Percentiles rank a stretch among this genome's conserved stretches.
Evolutionary conservation across 129 eudicot genomes (phyloP).

Genomic region (Lonicera japonica): DNA sequence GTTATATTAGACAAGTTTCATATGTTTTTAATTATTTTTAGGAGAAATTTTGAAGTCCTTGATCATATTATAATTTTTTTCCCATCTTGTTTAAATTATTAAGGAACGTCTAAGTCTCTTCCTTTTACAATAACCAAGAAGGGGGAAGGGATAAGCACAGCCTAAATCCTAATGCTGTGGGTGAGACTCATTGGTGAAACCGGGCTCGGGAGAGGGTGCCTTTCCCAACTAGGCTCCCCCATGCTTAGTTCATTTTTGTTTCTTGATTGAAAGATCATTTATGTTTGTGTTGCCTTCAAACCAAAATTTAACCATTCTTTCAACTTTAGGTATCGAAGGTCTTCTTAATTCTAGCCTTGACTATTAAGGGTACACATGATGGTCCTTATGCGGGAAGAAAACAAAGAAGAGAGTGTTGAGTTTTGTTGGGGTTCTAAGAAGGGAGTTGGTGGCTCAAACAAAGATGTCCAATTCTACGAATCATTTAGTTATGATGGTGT

Average conservation of each 20-base stretch:
- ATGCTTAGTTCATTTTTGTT: not conserved
- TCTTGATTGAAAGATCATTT: not conserved
- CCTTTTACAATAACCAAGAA: no score
- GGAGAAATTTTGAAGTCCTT: no score
- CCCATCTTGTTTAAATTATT: no score
- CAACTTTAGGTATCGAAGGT: not conserved
- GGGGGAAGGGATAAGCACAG: no score
- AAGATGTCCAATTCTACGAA: conserved; percentile 19
- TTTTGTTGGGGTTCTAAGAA: conserved; percentile 53
- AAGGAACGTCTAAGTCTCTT: no score
- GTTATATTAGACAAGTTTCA: no score
- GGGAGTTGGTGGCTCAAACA: conserved; percentile 14
- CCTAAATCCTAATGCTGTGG: no score
- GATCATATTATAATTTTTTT: no score
- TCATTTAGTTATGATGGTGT: conserved; percentile 52
- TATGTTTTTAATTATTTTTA: no score
- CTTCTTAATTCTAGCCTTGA: not conserved
- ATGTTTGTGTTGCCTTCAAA: not conserved
- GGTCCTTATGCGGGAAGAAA: conserved; percentile 8
- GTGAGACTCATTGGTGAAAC: no score
- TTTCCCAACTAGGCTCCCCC: no score
- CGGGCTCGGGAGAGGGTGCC: no score
- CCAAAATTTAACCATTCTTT: not conserved
- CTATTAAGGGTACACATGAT: not conserved
- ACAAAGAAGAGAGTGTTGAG: conserved; percentile 12